Evolutionary conservation across 305 asterid species (phyloP).

Genomic region (Fraxinus greggii): DNA sequence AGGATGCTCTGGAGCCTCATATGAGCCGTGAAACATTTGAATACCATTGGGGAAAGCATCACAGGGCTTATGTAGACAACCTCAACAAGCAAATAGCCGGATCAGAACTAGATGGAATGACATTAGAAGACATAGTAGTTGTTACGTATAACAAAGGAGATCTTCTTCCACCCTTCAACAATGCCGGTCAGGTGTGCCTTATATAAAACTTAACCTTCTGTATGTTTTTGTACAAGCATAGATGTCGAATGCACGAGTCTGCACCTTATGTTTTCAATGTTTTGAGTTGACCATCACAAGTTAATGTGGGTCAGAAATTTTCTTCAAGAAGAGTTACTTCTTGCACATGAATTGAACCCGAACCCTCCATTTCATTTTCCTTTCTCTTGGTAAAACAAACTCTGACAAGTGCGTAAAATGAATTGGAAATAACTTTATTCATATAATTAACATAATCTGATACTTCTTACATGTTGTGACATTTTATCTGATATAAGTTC

Average conservation of each 20-base stretch:
- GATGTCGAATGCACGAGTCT: background rate
- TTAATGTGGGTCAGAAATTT: background rate
- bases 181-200: slow-evolving; percentile 86
- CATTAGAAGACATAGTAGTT: slow-evolving; percentile 64
- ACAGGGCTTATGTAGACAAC: slow-evolving; percentile 82
- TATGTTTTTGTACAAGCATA: background rate
- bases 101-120: slow-evolving; percentile 66
- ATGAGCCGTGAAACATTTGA: slow-evolving; percentile 86
- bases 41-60: slow-evolving; percentile 98
- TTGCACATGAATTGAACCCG: background rate
- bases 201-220: slow-evolving; percentile 1
- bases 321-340: slow-evolving; percentile 1
- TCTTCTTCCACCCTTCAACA: slow-evolving; percentile 83
- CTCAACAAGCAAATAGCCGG: slow-evolving; percentile 90
- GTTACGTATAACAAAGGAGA: slow-evolving; percentile 76
- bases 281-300: slow-evolving; percentile 1
- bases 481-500: slow-evolving; percentile 9
- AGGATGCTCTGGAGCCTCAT: slow-evolving; percentile 94
- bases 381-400: background rate
- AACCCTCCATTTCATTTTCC: background rate
- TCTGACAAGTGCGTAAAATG: background rate
- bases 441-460: background rate
- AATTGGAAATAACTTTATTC: background rate
- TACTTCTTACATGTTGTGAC: slow-evolving; percentile 1
- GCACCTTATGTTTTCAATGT: background rate